These are phyloP conservation scores for Pyrenophora tritici-repentis DNA, from an alignment of 2,329 filamentous ascomycete genomes.

Conservation along the genomic window DNA sequence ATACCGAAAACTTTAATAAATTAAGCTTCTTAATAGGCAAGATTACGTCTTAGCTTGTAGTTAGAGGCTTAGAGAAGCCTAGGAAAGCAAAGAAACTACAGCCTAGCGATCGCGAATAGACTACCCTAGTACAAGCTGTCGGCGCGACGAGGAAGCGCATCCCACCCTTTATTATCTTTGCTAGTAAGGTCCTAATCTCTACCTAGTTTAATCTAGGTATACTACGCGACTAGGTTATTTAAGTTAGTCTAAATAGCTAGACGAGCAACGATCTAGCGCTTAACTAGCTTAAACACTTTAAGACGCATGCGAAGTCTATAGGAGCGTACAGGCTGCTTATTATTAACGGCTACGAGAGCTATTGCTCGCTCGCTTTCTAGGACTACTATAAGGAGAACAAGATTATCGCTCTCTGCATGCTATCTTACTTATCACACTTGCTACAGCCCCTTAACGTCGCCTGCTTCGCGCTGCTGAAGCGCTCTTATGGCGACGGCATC, in stretches of 20 bases:
- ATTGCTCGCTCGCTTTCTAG: conserved; percentile 2
- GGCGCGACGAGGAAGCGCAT: conserved; percentile 1
- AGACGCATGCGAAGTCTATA: conserved; percentile 4
- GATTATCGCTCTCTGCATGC: conserved; percentile 4
- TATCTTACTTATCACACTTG: background rate
- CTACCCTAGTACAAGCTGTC: conserved; percentile 26
- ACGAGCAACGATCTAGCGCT: background rate
- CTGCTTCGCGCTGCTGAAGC: background rate
- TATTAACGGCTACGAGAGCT: conserved; percentile 15
- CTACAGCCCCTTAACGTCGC: background rate
- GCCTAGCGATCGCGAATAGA: conserved; percentile 35
- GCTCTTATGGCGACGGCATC: background rate
- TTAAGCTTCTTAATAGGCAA: conserved; percentile 42
- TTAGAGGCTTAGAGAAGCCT: conserved; percentile 27
- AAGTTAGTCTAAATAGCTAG: background rate
- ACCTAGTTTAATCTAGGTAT: too few relatives aligned
- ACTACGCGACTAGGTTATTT: background rate
- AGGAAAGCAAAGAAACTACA: conserved; percentile 22
- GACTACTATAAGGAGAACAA: background rate
- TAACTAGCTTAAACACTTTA: background rate
- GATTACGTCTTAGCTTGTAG: conserved; percentile 23
- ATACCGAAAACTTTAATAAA: conserved; percentile 33
- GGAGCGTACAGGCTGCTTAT: conserved; percentile 11
- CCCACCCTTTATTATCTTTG: conserved; percentile 17
- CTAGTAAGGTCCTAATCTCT: too few relatives aligned